Evolutionary conservation across 768 basidiomycete species (phyloP), one percentile per base, ranked within the genome.

Genomic region (Xerocomellus intermedius): DNA sequence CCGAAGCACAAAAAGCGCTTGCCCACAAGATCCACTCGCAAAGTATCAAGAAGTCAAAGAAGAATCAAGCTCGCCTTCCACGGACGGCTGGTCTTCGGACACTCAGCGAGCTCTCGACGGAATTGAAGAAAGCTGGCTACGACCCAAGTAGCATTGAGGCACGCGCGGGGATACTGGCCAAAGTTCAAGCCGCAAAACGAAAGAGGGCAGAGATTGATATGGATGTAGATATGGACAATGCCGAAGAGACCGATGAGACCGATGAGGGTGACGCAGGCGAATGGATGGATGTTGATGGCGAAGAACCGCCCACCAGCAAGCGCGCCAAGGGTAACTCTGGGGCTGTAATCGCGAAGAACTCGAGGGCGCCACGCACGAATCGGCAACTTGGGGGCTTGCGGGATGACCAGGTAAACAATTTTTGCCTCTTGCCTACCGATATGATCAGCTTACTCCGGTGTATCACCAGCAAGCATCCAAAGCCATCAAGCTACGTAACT

Each of bases 131-230:
- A 63, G 91, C 91, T 16, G 97, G 97, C 0, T 80, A 91, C 60
- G 91, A 99, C 69, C 89, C 97, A 5, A 87, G 87, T 60, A 81
- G 82, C 47, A 86, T 99, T 62, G 82, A 94, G 71, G 91, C 91
- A 57, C 86, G 95, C n/a, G 97, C 94, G 7, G 81, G 81, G 64
- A 78, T 87, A 66, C 72, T 98, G 42, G 91, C 89, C 32, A 93
- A 93, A 72, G 68, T 84, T 24, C 81, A 82, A 56, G 78, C 77
- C 63, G 86, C 76, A 43, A 84, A 91, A 77, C 80, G 91, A 51
- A 77, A 80, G 64, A 73, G 78, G 44, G 79, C 79, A 22, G 85
- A 79, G 24, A 73, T 75, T 24, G 81, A 76, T 35, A 71, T 66
- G 56, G 83, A 81, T 57, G 79, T 82, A 69, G 89, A 87, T 36